Evolutionary conservation across 176 grass and related monocot genomes (phyloP).

Genomic region (Pontederia paniculata): DNA sequence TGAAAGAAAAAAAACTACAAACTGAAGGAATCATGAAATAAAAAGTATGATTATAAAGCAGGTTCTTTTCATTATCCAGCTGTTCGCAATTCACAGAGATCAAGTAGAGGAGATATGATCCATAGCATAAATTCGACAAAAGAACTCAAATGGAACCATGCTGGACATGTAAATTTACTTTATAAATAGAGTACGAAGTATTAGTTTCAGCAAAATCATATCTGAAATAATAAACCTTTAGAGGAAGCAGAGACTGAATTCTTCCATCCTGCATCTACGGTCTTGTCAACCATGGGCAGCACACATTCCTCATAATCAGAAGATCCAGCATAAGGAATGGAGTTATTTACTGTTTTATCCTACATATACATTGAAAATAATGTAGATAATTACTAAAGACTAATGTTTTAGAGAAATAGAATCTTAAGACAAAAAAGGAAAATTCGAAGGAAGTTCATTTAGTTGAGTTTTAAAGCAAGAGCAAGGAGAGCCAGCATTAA

Average conservation of each 20-base stretch:
- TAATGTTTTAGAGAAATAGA: background rate
- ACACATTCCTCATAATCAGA: slow-evolving; percentile 30
- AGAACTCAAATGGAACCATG: too few species aligned
- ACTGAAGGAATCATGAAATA: too few species aligned
- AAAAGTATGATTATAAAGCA: too few species aligned
- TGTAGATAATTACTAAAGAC: too few species aligned
- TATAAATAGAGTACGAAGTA: background rate
- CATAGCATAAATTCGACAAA: too few species aligned
- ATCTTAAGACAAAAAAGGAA: background rate
- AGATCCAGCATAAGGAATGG: slow-evolving; percentile 30
- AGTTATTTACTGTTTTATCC: slow-evolving; percentile 29
- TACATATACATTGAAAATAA: slow-evolving; percentile 17
- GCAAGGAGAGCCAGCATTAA: too few species aligned
- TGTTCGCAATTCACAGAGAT: too few species aligned
- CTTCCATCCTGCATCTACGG: slow-evolving; percentile 41
- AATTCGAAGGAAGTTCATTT: background rate
- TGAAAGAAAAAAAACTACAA: too few species aligned
- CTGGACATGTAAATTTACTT: background rate
- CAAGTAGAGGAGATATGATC: too few species aligned
- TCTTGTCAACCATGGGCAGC: slow-evolving; percentile 34
- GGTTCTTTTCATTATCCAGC: too few species aligned
- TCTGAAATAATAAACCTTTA: slow-evolving; percentile 25
- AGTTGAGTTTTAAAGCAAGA: too few species aligned
- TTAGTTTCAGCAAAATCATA: background rate
- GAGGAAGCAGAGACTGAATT: slow-evolving; percentile 28